These are phyloP conservation scores for Dittrichia graveolens DNA, from an alignment of 129 eudicot species.

Conservation along the genomic window DNA sequence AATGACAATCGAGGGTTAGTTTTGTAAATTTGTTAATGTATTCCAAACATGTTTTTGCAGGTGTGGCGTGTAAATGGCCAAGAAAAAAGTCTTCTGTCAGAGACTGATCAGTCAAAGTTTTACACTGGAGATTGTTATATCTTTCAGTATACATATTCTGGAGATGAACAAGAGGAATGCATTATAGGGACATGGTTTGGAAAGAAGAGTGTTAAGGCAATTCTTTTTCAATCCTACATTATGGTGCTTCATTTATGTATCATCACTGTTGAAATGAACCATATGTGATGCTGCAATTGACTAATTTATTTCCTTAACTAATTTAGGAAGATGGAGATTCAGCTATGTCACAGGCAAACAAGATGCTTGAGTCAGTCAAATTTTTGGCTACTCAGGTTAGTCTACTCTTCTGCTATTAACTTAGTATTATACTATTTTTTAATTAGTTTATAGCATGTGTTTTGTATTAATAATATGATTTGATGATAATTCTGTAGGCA, in stretches of 20 bases:
- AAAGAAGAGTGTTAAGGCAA: conserved; percentile 75
- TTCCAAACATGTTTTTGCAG: conserved; percentile 39
- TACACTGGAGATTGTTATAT: conserved; percentile 94
- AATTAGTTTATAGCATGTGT: not conserved
- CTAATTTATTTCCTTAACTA: conserved; percentile 5
- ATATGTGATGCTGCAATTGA: not conserved
- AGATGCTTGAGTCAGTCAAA: conserved; percentile 88
- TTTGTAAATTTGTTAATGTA: conserved; percentile 9
- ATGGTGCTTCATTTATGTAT: not conserved
- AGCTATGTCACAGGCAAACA: conserved; percentile 70
- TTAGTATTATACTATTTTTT: not conserved
- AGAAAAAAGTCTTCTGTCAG: conserved; percentile 59
- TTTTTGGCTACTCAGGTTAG: conserved; percentile 77
- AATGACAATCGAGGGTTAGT: conserved; percentile 9
- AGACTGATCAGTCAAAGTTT: conserved; percentile 65
- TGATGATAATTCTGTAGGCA: conserved; percentile 53
- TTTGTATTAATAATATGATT: conserved; percentile 22
- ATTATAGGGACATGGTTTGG: conserved; percentile 95
- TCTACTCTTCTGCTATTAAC: conserved; percentile 25
- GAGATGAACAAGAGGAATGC: conserved; percentile 72
- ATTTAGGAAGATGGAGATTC: conserved; percentile 74
- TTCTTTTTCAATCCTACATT: not conserved
- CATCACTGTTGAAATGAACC: not conserved
- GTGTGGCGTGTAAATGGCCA: conserved; percentile 86
- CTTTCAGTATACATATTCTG: conserved; percentile 82